Evolutionary conservation across 2,329 filamentous ascomycete genomes (phyloP).

Genomic region (Colletotrichum magnum): DNA sequence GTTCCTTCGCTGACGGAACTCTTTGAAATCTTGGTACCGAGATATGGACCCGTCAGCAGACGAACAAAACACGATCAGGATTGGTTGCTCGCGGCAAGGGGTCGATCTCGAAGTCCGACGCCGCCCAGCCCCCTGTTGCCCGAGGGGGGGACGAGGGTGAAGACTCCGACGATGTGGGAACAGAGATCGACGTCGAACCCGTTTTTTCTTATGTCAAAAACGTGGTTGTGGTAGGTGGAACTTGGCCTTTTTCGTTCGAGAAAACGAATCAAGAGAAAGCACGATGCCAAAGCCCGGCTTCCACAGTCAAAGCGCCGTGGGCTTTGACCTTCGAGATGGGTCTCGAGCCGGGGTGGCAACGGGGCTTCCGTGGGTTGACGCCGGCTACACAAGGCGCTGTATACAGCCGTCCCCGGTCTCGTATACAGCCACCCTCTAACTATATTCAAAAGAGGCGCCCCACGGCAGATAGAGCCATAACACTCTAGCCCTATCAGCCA

Average conservation of each 20-base stretch:
- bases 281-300: conserved; percentile 1
- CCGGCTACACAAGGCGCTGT: no score
- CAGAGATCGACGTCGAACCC: conserved; percentile 13
- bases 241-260: background rate
- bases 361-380: conserved; percentile 6
- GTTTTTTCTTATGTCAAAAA: conserved; percentile 8
- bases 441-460: no score
- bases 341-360: background rate
- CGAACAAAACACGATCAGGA: background rate
- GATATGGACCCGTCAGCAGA: background rate
- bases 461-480: no score
- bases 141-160: background rate
- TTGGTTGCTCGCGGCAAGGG: background rate
- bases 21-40: conserved; percentile 12
- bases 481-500: no score
- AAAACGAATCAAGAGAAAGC: conserved; percentile 15
- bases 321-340: conserved; percentile 21
- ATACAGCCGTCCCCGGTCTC: no score
- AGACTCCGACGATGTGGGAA: conserved; percentile 5
- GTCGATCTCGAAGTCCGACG: background rate
- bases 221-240: conserved; percentile 8
- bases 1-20: background rate
- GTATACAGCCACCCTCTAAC: no score
- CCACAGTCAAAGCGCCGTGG: conserved; percentile 21
- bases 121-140: background rate